Percentiles rank a stretch among this genome's conserved stretches.
phyloP scores from a whole-genome alignment of 2,329 filamentous ascomycete genomes.

The Colletotrichum tropicale region DNA sequence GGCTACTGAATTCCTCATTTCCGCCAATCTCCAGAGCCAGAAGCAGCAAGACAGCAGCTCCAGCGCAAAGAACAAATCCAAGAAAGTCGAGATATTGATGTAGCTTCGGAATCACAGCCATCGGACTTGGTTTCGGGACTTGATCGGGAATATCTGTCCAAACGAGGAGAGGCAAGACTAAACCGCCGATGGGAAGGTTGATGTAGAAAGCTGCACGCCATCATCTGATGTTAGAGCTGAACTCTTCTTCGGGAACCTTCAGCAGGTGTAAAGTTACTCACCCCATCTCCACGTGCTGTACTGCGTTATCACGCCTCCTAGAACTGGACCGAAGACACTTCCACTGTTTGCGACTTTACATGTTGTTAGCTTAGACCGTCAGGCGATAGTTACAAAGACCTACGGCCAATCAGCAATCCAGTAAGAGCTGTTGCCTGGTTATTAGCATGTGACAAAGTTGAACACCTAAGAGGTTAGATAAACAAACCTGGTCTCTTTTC shows the following conservation, averaged over 20 bases:
- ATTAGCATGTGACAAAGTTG: not conserved
- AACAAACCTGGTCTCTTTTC: constrained; percentile 31
- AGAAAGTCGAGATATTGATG: constrained; percentile 39
- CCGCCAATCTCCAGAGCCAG: constrained; percentile 37
- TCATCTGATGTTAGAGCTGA: not conserved
- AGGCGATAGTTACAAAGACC: not conserved
- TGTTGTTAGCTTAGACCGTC: not conserved
- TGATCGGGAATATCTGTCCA: constrained; percentile 43
- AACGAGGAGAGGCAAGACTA: constrained; percentile 35
- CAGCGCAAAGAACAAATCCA: constrained; percentile 29
- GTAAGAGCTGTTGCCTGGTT: not conserved
- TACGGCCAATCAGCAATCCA: not conserved
- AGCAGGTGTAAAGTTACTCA: constrained; percentile 21
- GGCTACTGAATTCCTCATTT: constrained; percentile 28
- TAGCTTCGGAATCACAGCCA: constrained; percentile 32
- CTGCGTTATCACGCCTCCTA: constrained; percentile 45
- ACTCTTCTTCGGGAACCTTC: not conserved
- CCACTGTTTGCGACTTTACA: constrained; percentile 42
- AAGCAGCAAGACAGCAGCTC: constrained; percentile 33
- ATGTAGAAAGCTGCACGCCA: constrained; percentile 37
- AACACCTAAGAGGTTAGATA: not conserved
- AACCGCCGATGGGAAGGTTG: constrained; percentile 39
- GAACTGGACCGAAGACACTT: constrained; percentile 41
- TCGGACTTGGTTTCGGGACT: constrained; percentile 23
- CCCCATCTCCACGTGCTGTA: constrained; percentile 47